These are phyloP conservation scores for Irpex rosettiformis DNA, from an alignment of 1,284 basidiomycete species.

Conservation along the genomic window DNA sequence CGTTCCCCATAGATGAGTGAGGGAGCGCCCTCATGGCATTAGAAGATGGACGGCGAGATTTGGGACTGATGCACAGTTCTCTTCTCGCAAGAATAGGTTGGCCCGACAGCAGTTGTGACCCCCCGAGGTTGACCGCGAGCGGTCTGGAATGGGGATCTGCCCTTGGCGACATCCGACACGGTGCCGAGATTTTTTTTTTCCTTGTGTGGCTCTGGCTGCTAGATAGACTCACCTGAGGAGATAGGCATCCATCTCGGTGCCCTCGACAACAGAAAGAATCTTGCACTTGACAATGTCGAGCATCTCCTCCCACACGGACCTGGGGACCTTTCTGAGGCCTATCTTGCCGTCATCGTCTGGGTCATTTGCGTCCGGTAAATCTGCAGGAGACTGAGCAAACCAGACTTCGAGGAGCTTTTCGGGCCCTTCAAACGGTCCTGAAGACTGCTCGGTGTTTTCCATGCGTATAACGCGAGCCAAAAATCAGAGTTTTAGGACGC, in stretches of 20 bases:
- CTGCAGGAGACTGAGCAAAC: slow-evolving; percentile 81
- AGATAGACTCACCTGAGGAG: slow-evolving; percentile 74
- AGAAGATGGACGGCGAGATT: background rate
- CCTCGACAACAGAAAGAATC: slow-evolving; percentile 87
- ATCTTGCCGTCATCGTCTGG: slow-evolving; percentile 38
- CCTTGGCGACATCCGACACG: background rate
- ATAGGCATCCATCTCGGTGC: slow-evolving; percentile 91
- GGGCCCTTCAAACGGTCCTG: slow-evolving; percentile 78
- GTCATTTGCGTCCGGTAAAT: slow-evolving; percentile 47
- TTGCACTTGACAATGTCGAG: slow-evolving; percentile 97
- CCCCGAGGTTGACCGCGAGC: background rate
- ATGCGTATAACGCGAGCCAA: slow-evolving; percentile 4
- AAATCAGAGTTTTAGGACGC: slow-evolving; percentile 34
- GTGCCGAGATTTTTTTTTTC: background rate
- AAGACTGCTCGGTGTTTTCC: slow-evolving; percentile 17
- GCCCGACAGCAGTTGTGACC: background rate
- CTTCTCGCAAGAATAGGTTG: background rate
- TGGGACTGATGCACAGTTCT: background rate
- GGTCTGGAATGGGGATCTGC: background rate
- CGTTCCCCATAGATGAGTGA: background rate
- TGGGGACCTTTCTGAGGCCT: slow-evolving; percentile 79
- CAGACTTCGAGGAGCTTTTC: slow-evolving; percentile 99
- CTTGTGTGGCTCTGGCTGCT: background rate
- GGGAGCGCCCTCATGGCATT: background rate
- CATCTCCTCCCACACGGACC: slow-evolving; percentile 93